These are phyloP conservation scores for Crithidia sp. DNA, from an alignment of 208 protist genomes.

Conservation along the genomic window DNA sequence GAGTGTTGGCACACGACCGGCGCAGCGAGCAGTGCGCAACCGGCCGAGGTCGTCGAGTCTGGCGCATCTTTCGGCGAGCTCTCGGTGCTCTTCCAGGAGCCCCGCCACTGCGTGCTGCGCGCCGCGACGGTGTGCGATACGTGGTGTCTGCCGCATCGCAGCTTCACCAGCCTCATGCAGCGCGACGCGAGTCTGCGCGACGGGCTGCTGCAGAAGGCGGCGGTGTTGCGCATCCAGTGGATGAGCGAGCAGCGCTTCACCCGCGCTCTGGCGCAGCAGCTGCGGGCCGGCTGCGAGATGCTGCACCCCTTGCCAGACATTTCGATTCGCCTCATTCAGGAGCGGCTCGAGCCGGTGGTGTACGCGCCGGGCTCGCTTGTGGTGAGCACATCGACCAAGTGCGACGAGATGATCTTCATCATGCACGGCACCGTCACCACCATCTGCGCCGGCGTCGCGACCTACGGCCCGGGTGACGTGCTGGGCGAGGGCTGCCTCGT, in stretches of 20 bases:
- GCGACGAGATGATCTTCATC: conserved; percentile 77
- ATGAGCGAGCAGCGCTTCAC: conserved; percentile 86
- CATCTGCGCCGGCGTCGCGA: conserved; percentile 66
- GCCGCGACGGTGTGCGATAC: conserved; percentile 80
- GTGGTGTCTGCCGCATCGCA: conserved; percentile 76
- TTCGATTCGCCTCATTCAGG: conserved; percentile 82
- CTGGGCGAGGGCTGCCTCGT: conserved; percentile 84
- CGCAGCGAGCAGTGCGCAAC: background rate
- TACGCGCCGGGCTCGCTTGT: conserved; percentile 73
- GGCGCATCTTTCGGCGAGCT: conserved; percentile 88
- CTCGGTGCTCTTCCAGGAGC: conserved; percentile 83
- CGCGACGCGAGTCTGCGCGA: conserved; percentile 71
- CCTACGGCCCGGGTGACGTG: conserved; percentile 76
- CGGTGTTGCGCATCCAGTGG: conserved; percentile 84
- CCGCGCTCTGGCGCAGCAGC: conserved; percentile 54
- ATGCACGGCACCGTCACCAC: conserved; percentile 65
- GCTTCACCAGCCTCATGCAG: conserved; percentile 65
- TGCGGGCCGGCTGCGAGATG: conserved; percentile 69
- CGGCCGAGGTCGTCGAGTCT: conserved; percentile 43
- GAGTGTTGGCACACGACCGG: conserved; percentile 13
- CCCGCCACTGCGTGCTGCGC: conserved; percentile 65
- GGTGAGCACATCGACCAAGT: conserved; percentile 72
- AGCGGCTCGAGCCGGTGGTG: conserved; percentile 83
- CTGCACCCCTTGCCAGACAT: conserved; percentile 62
- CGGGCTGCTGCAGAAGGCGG: conserved; percentile 72